phyloP scores from a whole-genome alignment of 2,329 filamentous ascomycete genomes.

The Nannizziopsis barbatae region DNA sequence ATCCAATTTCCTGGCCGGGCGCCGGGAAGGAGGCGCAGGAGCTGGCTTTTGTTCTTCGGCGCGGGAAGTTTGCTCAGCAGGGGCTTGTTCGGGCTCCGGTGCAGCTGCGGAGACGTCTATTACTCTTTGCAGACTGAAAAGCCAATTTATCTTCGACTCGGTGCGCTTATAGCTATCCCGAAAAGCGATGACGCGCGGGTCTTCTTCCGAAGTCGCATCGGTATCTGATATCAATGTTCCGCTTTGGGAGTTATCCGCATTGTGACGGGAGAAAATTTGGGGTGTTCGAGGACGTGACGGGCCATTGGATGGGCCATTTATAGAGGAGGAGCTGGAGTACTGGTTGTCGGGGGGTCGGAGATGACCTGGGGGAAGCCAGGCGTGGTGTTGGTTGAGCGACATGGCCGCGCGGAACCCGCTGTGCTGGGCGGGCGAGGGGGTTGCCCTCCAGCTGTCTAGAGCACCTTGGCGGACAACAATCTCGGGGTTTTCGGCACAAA shows the following conservation, averaged over 20 bases:
- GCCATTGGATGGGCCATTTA: slow-evolving; percentile 36
- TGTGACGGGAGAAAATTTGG: slow-evolving; percentile 34
- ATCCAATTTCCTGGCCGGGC: slow-evolving; percentile 62
- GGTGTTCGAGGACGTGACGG: slow-evolving; percentile 37
- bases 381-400: slow-evolving; percentile 57
- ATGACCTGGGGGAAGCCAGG: slow-evolving; percentile 53
- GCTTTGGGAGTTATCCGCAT: slow-evolving; percentile 38
- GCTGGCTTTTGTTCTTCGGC: slow-evolving; percentile 38
- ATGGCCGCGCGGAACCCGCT: slow-evolving; percentile 43
- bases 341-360: slow-evolving; percentile 53
- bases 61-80: slow-evolving; percentile 29
- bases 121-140: slow-evolving; percentile 50
- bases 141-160: slow-evolving; percentile 62
- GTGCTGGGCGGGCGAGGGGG: slow-evolving; percentile 36
- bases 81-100: slow-evolving; percentile 40
- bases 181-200: slow-evolving; percentile 59
- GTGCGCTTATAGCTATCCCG: slow-evolving; percentile 64
- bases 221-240: slow-evolving; percentile 40
- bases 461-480: slow-evolving; percentile 25
- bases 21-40: slow-evolving; percentile 32
- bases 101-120: slow-evolving; percentile 25
- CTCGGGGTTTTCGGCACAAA: slow-evolving; percentile 18
- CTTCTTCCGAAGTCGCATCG: slow-evolving; percentile 52
- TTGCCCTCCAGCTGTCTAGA: slow-evolving; percentile 35
- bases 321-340: slow-evolving; percentile 26